Evolutionary conservation across 2,329 filamentous ascomycete species (phyloP), one percentile per base, ranked within the genome.

Genomic region (Atkinsonella hypoxylon): DNA sequence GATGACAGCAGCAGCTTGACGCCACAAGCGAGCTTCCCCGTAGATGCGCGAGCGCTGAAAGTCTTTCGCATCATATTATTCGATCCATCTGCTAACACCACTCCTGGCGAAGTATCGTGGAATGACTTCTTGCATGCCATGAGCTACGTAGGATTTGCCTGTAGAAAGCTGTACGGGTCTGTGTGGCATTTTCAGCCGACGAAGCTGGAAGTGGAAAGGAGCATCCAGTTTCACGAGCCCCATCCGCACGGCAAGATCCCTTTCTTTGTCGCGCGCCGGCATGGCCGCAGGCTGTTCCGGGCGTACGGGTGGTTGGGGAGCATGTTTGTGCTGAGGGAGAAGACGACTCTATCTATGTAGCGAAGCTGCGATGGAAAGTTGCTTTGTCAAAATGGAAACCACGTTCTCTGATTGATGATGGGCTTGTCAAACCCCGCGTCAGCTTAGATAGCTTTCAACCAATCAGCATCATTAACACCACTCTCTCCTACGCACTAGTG

Each of bases 211-310:
- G 65, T 71, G 0, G 64, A 71, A 39, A 61, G 72, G 4, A 71
- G 69, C 22, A 82, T 83, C 32, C 74, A 79, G 49, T 78, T 82
- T 53, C 77, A 83, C 54, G 77, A 82, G 57, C 79, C 79, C 2
- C 78, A 83, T 60, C 76, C 78, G 0, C 59, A 58, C 1, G 63
- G 64, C 1, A 81, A 82, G 61, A 67, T 83, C 3, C 63, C 72
- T 0, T 76, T 74, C 53, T 55, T 56, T 1, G 61, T 59, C 40
- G 76, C 75, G 0, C 65, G 76, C 45, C 59, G 70, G 1, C 63
- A 70, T 55, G 79, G 77, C 0, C 62, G 76, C 44, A 63, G 78
- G 20, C 55, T 82, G 40, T 66, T 60, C 47, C 63, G 74, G 44
- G 66, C 69, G 0, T 82, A 75, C 63, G 76, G 73, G 0, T 81